Percentiles rank a stretch among this genome's conserved stretches.
These are phyloP conservation scores for Akanthomyces uredinophilus DNA, from an alignment of 2,329 filamentous ascomycete species.

Conservation along the genomic window DNA sequence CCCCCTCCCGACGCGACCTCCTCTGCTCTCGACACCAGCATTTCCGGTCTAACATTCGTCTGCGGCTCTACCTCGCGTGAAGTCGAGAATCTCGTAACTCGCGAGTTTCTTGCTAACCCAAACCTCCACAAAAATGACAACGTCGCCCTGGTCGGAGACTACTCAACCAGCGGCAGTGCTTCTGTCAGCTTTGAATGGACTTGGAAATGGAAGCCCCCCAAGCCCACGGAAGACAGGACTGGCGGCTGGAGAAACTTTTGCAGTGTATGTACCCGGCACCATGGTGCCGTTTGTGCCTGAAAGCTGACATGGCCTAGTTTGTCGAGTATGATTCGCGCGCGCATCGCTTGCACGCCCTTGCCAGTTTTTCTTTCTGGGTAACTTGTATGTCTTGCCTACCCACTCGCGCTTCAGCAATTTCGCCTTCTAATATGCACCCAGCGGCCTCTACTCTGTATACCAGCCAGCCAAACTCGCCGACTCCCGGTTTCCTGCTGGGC, in stretches of 20 bases:
- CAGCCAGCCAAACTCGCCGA: slow-evolving; percentile 60
- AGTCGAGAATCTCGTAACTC: slow-evolving; percentile 86
- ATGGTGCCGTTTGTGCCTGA: neutral
- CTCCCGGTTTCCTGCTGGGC: slow-evolving; percentile 66
- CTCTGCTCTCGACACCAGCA: slow-evolving; percentile 60
- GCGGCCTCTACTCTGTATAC: slow-evolving; percentile 40
- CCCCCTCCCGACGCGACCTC: slow-evolving; percentile 57
- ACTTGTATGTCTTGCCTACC: slow-evolving; percentile 54
- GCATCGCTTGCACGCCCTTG: slow-evolving; percentile 81
- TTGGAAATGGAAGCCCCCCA: slow-evolving; percentile 96
- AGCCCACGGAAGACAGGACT: slow-evolving; percentile 70
- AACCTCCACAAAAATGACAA: slow-evolving; percentile 97
- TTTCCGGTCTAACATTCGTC: slow-evolving; percentile 87
- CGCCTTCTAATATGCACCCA: slow-evolving; percentile 14
- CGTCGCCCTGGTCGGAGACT: slow-evolving; percentile 92
- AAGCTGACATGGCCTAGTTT: slow-evolving; percentile 53
- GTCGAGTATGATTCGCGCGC: slow-evolving; percentile 95
- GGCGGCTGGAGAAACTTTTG: slow-evolving; percentile 95
- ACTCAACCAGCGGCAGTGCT: slow-evolving; percentile 72
- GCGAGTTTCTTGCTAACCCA: slow-evolving; percentile 94
- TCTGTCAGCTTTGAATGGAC: slow-evolving; percentile 90
- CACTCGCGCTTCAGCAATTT: neutral
- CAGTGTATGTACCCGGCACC: slow-evolving; percentile 54
- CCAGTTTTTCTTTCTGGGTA: slow-evolving; percentile 93
- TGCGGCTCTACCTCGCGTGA: slow-evolving; percentile 82